Evolutionary conservation across 495 filamentous ascomycete genomes (phyloP), one percentile per base, ranked within the genome.

Genomic region (Penicillium manginii): DNA sequence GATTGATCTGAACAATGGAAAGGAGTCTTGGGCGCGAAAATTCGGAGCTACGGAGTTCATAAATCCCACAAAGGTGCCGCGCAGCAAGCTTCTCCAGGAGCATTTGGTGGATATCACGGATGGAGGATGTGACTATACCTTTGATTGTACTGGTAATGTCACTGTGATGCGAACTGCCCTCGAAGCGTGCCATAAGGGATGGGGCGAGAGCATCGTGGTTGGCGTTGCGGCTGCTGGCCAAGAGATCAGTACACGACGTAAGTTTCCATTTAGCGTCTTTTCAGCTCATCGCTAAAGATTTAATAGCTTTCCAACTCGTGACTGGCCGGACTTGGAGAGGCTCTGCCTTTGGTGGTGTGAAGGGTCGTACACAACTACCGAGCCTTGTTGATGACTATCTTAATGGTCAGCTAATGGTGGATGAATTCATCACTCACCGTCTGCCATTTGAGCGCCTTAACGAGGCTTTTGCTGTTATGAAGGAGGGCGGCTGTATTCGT

Each of bases 391-490:
- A 87, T 52, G 96, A 98, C 74, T 98, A 98, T 74, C 82, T 96
- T 72, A 80, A 81, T 22, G 92, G 92, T 58, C 83, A 89, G 67
- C 85, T 98, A 67, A 98, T 96, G 90, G 93, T 98, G 37, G 96
- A 98, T 68, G 94, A 98, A 81, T 98, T 98, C 82, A 98, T 98
- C 78, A 98, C 94, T 29, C 96, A 98, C 81, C 88, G 94, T 43
- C 88, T 96, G 82, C 77, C 79, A 8, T 80, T 98, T 40, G 68
- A 71, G 18, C 81, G 86, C 47, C 97, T 98, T 78, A 97, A 96
- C 81, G 79, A 79, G 17, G 92, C 92, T 10, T 98, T 98, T 62
- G 84, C 90, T 47, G 83, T 88, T 73, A 98, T 98, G 94, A 96
- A 96, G 84, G 78, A 84, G 52, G 94, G 94, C 37, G 92, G 97